A percentile compares a stretch with the other conserved stretches of the same genome.
Conservation (phyloP, 306 rosid species). For the Vigna unguiculata region DNA sequence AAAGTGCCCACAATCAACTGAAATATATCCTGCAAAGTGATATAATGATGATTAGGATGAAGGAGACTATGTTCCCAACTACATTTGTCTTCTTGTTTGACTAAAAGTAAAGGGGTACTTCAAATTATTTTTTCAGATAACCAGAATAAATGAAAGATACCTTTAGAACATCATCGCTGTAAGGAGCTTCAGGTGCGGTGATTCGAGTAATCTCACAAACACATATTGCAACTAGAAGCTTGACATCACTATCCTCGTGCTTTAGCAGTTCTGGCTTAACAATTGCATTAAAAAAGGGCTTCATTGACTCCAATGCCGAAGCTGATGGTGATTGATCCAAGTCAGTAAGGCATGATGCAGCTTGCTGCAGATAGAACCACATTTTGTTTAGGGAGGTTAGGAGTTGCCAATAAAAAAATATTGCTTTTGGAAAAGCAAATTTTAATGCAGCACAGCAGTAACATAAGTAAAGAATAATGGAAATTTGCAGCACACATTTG, state of each 20-base stretch:
- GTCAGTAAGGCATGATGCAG: conserved; percentile 79
- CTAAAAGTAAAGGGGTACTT: conserved; percentile 29
- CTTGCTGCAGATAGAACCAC: conserved; percentile 75
- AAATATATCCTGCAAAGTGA: conserved; percentile 84
- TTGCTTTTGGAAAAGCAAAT: conserved; percentile 29
- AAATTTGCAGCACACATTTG: conserved; percentile 17
- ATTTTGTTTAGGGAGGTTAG: conserved; percentile 28
- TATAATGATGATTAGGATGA: conserved; percentile 47
- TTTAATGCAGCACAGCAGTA: neutral
- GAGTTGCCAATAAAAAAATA: conserved; percentile 37
- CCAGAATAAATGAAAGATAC: conserved; percentile 54
- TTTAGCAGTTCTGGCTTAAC: conserved; percentile 91
- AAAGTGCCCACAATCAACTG: conserved; percentile 87
- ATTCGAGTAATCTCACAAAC: conserved; percentile 97
- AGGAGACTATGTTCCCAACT: conserved; percentile 29
- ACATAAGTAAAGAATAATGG: conserved; percentile 7
- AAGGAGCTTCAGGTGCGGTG: conserved; percentile 99
- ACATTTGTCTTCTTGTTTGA: conserved; percentile 23
- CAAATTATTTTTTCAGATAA: conserved; percentile 34
- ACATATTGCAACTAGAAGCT: conserved; percentile 90
- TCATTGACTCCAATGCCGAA: conserved; percentile 77
- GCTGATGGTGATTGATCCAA: conserved; percentile 87
- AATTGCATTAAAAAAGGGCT: conserved; percentile 79
- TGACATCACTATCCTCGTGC: conserved; percentile 87
- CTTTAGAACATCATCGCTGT: conserved; percentile 86